Evolutionary conservation across 805 yeast genomes (phyloP), one percentile per base, ranked within the genome.

Genomic region (Kuraishia ogatae): DNA sequence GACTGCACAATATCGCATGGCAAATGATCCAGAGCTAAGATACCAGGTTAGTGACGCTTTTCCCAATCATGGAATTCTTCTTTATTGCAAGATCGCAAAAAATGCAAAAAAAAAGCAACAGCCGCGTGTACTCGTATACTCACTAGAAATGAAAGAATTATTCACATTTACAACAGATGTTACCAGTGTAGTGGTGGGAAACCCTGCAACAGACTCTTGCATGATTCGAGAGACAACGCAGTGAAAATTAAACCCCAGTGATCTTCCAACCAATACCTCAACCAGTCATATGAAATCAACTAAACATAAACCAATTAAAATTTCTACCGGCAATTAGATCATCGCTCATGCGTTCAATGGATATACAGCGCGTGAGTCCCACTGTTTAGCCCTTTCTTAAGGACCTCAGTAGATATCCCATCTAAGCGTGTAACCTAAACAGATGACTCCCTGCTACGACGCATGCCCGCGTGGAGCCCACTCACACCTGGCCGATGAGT

Each of bases 1-100:
- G 71, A 68, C 48, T 73, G 57, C 21, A 69, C 71, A 8, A 71
- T 58, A 53, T 71, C 75, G 56, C 75, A 71, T 1, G 75, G 75
- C 17, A 71, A 54, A 55, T 71, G 75, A 55, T 71, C 75, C 53
- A 71, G 53, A 2, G 61, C 61, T 58, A 48, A 1, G 19, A 15
- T 5, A 19, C 2, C n/a, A 39, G 29, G 47, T 53, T 50, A 48
- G 47, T 35, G 8, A 26, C 29, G 10, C 29, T 26, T 26, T 26
- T 26, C 10, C 29, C 5, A 26, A 26, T 26, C n/a, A n/a, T n/a
- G n/a, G n/a, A n/a, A n/a, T n/a, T n/a, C n/a, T n/a, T n/a, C n/a
- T n/a, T n/a, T n/a, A n/a, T n/a, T n/a, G n/a, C n/a, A n/a, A n/a
- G n/a, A n/a, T n/a, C n/a, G n/a, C n/a, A n/a, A n/a, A n/a, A n/a